A percentile compares a stretch with the other conserved stretches of the same genome.
Evolutionary conservation across 2,329 filamentous ascomycete genomes (phyloP).

Genomic region (Arthrobotrys sphaeroides): DNA sequence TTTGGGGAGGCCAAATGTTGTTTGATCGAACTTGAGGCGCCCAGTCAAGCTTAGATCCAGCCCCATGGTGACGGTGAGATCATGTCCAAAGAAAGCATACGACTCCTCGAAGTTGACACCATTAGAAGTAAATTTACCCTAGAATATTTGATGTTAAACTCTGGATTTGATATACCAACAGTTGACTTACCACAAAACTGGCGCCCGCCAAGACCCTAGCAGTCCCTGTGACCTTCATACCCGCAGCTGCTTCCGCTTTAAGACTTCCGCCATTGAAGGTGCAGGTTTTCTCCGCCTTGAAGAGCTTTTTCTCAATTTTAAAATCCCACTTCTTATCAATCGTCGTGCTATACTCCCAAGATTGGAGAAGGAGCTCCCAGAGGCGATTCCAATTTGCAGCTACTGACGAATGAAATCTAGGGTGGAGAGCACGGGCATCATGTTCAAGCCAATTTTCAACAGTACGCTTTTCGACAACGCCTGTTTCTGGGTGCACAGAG

Average conservation of each 20-base stretch:
- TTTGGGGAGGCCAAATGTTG: slow-evolving; percentile 33
- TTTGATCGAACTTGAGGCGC: slow-evolving; percentile 39
- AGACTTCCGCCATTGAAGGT: slow-evolving; percentile 39
- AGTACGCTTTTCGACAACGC: slow-evolving; percentile 32
- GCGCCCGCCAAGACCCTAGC: slow-evolving; percentile 38
- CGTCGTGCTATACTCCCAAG: not conserved
- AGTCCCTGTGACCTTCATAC: slow-evolving; percentile 16
- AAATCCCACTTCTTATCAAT: slow-evolving; percentile 41
- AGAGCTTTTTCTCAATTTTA: slow-evolving; percentile 32
- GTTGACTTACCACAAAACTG: slow-evolving; percentile 30
- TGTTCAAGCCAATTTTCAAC: slow-evolving; percentile 41
- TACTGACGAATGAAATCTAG: slow-evolving; percentile 18
- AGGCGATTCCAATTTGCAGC: slow-evolving; percentile 20
- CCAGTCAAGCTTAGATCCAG: slow-evolving; percentile 28
- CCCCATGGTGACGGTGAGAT: slow-evolving; percentile 27
- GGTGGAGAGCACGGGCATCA: slow-evolving; percentile 34
- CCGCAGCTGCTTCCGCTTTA: slow-evolving; percentile 30
- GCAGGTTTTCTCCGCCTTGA: slow-evolving; percentile 38
- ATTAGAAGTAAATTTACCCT: slow-evolving; percentile 37
- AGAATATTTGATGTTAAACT: slow-evolving; percentile 16
- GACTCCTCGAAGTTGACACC: slow-evolving; percentile 35
- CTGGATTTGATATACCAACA: not conserved
- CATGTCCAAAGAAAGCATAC: slow-evolving; percentile 41
- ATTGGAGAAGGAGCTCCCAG: slow-evolving; percentile 10
- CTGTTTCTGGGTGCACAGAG: slow-evolving; percentile 29